phyloP scores from a whole-genome alignment of 768 basidiomycete genomes.

The Leccinum olivaceopallidum region DNA sequence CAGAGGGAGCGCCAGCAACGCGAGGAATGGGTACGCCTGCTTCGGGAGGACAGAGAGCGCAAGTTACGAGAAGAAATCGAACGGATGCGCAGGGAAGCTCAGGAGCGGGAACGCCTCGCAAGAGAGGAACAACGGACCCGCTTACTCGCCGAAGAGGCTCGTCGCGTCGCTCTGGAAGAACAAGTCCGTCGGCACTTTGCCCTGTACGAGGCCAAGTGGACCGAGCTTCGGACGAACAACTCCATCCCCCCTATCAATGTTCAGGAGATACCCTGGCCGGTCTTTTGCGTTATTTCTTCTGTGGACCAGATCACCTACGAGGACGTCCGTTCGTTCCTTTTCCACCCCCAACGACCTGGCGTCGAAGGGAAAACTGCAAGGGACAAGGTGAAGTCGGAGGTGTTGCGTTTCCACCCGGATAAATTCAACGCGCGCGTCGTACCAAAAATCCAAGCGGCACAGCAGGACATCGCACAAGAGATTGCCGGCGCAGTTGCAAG shows the following conservation, averaged over 20 bases:
- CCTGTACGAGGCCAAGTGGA: constrained; percentile 40
- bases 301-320: constrained; percentile 37
- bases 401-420: constrained; percentile 58
- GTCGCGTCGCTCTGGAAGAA: constrained; percentile 7
- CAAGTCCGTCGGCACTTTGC: constrained; percentile 17
- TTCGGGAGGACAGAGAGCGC: constrained; percentile 9
- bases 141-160: constrained; percentile 22
- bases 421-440: constrained; percentile 44
- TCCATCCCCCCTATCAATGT: constrained; percentile 27
- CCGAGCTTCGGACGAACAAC: constrained; percentile 29
- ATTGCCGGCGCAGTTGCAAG: constrained; percentile 42
- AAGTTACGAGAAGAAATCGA: constrained; percentile 17
- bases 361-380: constrained; percentile 32
- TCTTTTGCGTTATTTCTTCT: constrained; percentile 25
- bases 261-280: constrained; percentile 47
- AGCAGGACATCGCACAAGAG: constrained; percentile 35
- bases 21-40: constrained; percentile 15
- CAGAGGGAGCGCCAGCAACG: constrained; percentile 1
- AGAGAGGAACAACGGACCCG: constrained; percentile 21
- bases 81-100: constrained; percentile 11
- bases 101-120: constrained; percentile 17
- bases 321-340: constrained; percentile 40
- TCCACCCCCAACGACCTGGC: constrained; percentile 35
- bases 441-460: constrained; percentile 33
- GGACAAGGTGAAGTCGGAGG: constrained; percentile 43